Percentiles rank a stretch among this genome's conserved stretches.
Evolutionary conservation across 2,329 filamentous ascomycete genomes (phyloP).

Genomic region (Calonectria pauciramosa): DNA sequence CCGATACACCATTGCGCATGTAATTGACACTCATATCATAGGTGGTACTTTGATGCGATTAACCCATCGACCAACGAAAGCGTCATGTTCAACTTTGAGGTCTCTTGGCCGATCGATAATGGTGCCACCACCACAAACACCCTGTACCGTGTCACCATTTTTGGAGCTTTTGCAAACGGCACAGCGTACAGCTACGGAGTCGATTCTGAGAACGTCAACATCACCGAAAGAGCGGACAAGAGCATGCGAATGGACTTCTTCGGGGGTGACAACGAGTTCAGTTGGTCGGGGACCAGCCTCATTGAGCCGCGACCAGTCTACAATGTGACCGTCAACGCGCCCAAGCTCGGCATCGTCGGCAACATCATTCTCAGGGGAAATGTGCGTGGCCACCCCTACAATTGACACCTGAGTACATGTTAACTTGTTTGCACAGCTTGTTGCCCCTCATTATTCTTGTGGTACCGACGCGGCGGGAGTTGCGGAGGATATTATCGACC

Average conservation of each 20-base stretch:
- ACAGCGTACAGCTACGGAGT: not conserved
- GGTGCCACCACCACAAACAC: not conserved
- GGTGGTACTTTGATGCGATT: not conserved
- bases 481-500: not conserved
- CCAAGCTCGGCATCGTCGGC: not conserved
- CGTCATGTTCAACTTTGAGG: constrained; percentile 1
- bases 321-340: not conserved
- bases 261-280: not conserved
- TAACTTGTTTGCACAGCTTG: not conserved
- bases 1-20: not conserved
- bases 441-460: not conserved
- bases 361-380: not conserved
- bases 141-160: not conserved
- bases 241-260: not conserved
- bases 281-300: not conserved
- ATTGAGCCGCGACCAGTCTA: not conserved
- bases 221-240: not conserved
- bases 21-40: not conserved
- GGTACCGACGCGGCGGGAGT: not conserved
- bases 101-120: not conserved
- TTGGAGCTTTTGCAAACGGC: not conserved
- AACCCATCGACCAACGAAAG: not conserved
- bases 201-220: not conserved
- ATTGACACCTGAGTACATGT: too few relatives aligned
- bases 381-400: not conserved